phyloP scores from a whole-genome alignment of 2,329 filamentous ascomycete species.

The Xylariaceae sp. region DNA sequence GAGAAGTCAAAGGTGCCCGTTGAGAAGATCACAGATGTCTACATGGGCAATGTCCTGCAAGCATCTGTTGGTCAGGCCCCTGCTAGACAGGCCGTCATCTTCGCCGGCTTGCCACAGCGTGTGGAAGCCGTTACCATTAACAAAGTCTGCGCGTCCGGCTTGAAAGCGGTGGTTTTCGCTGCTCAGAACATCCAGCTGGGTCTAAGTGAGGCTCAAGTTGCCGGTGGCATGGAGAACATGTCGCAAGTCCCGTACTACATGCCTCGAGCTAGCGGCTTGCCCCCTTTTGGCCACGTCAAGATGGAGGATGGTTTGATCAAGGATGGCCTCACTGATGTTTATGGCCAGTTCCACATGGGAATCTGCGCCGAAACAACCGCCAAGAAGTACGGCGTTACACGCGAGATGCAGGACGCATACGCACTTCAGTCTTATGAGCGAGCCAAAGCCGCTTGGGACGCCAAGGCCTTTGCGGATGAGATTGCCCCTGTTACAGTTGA shows the following conservation, averaged over 20 bases:
- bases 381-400: constrained; percentile 74
- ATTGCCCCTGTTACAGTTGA: constrained; percentile 83
- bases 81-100: constrained; percentile 83
- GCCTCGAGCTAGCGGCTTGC: constrained; percentile 72
- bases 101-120: constrained; percentile 74
- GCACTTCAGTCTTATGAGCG: constrained; percentile 85
- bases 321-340: constrained; percentile 93
- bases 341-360: constrained; percentile 96
- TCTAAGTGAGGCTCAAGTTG: constrained; percentile 79
- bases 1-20: constrained; percentile 78
- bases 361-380: constrained; percentile 93
- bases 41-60: constrained; percentile 95
- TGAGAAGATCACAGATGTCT: constrained; percentile 81
- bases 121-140: constrained; percentile 92
- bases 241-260: constrained; percentile 87
- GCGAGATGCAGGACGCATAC: constrained; percentile 86
- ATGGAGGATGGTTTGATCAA: constrained; percentile 90
- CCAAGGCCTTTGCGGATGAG: constrained; percentile 79
- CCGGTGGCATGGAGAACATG: constrained; percentile 99
- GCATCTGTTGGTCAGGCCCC: constrained; percentile 82
- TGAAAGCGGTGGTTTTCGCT: constrained; percentile 86
- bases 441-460: constrained; percentile 83
- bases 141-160: constrained; percentile 93
- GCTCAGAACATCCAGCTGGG: constrained; percentile 94
- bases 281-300: constrained; percentile 80